Conservation (phyloP, 129 eudicot species). For the Flaveria linearis region DNA sequence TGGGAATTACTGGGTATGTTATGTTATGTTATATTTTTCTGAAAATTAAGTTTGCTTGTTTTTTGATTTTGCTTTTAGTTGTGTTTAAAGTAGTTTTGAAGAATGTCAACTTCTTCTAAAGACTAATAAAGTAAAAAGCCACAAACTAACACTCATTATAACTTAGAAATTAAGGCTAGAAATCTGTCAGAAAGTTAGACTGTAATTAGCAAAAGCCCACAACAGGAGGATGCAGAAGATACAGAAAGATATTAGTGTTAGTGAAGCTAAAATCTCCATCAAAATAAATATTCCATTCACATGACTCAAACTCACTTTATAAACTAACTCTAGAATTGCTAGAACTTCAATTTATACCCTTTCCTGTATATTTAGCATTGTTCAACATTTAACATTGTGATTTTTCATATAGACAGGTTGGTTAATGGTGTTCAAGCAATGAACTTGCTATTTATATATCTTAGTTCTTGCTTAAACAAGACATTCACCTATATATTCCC, state of each 20-base stretch:
- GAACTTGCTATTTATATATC: too few relatives aligned
- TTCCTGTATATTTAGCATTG: neutral
- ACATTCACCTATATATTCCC: too few relatives aligned
- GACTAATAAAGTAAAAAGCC: neutral
- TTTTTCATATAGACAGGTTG: neutral
- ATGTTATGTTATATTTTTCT: too few relatives aligned
- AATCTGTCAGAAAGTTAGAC: neutral
- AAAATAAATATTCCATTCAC: neutral
- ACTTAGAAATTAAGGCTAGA: neutral
- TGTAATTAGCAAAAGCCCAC: neutral
- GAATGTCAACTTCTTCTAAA: neutral
- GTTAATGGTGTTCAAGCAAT: too few relatives aligned
- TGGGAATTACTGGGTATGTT: too few relatives aligned
- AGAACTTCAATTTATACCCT: neutral
- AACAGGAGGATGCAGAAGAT: neutral
- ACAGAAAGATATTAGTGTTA: neutral
- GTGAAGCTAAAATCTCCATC: neutral
- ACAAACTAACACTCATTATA: neutral
- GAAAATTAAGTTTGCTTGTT: too few relatives aligned
- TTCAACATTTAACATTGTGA: neutral
- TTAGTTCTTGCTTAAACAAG: too few relatives aligned
- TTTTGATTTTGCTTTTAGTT: neutral
- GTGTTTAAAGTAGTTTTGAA: conserved; percentile 1
- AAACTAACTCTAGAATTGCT: neutral
- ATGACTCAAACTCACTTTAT: neutral